Conservation (phyloP, 2,329 filamentous ascomycete genomes). For the Sporothrix schenckii region DNA sequence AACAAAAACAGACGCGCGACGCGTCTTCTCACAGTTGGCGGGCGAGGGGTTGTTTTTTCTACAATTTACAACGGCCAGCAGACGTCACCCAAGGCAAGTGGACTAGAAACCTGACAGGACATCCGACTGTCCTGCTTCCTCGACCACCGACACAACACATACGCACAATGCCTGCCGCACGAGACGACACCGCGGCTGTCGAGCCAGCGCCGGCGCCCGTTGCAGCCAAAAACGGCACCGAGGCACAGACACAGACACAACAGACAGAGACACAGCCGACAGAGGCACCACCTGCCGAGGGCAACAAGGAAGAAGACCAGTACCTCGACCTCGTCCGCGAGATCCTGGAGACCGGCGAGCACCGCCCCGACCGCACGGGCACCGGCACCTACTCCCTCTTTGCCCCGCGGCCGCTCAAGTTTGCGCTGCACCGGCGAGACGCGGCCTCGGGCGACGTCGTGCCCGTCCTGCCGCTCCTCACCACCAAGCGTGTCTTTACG, state of each 20-base stretch:
- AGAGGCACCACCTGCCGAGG: background rate
- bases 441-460: slow-evolving; percentile 55
- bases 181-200: slow-evolving; percentile 15
- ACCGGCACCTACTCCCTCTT: slow-evolving; percentile 92
- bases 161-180: slow-evolving; percentile 29
- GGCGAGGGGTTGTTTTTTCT: slow-evolving; percentile 19
- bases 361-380: slow-evolving; percentile 85
- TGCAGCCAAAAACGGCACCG: slow-evolving; percentile 17
- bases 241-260: background rate
- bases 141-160: background rate
- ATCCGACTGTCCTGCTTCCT: background rate
- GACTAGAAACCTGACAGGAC: background rate
- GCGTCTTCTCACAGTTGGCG: slow-evolving; percentile 23
- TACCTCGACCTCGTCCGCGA: slow-evolving; percentile 87
- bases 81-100: background rate
- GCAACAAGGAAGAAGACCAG: slow-evolving; percentile 74
- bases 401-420: slow-evolving; percentile 82
- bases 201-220: background rate
- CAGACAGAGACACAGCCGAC: background rate
- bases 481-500: slow-evolving; percentile 94
- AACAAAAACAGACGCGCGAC: slow-evolving; percentile 25
- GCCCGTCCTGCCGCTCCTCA: slow-evolving; percentile 85
- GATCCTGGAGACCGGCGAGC: slow-evolving; percentile 81
- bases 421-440: slow-evolving; percentile 60
- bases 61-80: background rate